These are phyloP conservation scores for Leccinum barrowsii DNA, from an alignment of 768 basidiomycete genomes.

Conservation along the genomic window DNA sequence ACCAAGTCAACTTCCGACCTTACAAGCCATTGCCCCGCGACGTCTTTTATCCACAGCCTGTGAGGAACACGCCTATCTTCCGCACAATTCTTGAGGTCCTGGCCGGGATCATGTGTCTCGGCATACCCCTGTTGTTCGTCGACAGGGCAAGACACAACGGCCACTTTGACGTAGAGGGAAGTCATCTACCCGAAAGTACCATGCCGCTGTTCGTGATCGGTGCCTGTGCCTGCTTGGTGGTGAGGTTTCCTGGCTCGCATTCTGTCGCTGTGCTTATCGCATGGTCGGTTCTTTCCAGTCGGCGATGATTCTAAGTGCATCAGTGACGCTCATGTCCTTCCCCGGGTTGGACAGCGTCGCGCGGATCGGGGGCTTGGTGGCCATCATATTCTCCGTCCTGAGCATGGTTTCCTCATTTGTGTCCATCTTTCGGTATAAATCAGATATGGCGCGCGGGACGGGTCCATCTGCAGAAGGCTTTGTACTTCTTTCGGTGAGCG, in stretches of 20 bases:
- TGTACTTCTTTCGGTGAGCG: constrained; percentile 47
- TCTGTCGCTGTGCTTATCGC: constrained; percentile 4
- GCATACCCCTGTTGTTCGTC: constrained; percentile 75
- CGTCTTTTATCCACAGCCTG: constrained; percentile 29
- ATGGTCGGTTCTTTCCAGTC: constrained; percentile 43
- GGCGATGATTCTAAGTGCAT: constrained; percentile 75
- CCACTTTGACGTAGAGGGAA: constrained; percentile 55
- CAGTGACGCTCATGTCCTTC: constrained; percentile 76
- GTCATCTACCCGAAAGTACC: constrained; percentile 42
- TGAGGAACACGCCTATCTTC: constrained; percentile 37
- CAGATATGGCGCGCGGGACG: constrained; percentile 54
- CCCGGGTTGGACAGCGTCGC: constrained; percentile 66
- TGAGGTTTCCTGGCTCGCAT: constrained; percentile 33
- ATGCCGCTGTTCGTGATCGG: constrained; percentile 62
- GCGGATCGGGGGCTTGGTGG: constrained; percentile 62
- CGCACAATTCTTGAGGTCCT: constrained; percentile 56
- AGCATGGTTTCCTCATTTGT: constrained; percentile 68
- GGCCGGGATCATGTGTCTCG: constrained; percentile 64
- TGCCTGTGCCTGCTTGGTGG: constrained; percentile 62
- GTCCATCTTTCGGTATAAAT: constrained; percentile 67
- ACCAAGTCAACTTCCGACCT: constrained; percentile 67
- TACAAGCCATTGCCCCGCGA: constrained; percentile 63
- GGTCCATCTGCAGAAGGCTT: constrained; percentile 51
- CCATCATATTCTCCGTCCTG: constrained; percentile 64
- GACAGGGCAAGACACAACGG: constrained; percentile 45